Percentiles rank a stretch among this genome's conserved stretches.
Evolutionary conservation across 2,329 filamentous ascomycete genomes (phyloP).

Genomic region (Thielaviopsis ethacetica): DNA sequence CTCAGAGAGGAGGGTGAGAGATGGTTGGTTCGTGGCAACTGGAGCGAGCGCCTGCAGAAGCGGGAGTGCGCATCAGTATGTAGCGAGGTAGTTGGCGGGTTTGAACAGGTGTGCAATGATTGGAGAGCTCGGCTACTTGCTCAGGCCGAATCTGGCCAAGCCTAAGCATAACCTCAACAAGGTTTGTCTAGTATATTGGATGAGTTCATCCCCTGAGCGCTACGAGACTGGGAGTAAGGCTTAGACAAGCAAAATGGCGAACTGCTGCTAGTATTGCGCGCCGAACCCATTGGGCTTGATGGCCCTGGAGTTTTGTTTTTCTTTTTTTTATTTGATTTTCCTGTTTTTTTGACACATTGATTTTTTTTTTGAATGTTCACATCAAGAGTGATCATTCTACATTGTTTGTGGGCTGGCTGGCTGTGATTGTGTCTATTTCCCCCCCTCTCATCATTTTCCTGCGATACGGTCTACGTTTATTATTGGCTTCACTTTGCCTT

Average conservation of each 20-base stretch:
- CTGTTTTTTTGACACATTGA: too few species aligned
- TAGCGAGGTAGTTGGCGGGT: constrained; percentile 75
- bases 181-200: neutral
- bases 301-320: neutral
- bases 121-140: constrained; percentile 65
- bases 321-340: constrained; percentile 1
- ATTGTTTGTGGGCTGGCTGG: neutral
- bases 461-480: neutral
- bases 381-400: neutral
- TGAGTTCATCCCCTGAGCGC: neutral
- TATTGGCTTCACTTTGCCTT: neutral
- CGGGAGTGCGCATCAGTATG: constrained; percentile 76
- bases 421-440: neutral
- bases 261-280: neutral
- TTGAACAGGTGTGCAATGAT: constrained; percentile 75
- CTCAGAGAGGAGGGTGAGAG: constrained; percentile 63
- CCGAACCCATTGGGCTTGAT: neutral
- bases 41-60: constrained; percentile 58
- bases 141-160: constrained; percentile 35
- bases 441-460: neutral
- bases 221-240: neutral
- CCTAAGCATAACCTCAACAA: constrained; percentile 14
- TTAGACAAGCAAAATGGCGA: neutral
- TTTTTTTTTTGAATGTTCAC: neutral
- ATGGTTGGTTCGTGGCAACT: constrained; percentile 69